Percentiles rank a stretch among this genome's conserved stretches.
phyloP scores from a whole-genome alignment of 768 basidiomycete species.

The Lyophyllum decastes region DNA sequence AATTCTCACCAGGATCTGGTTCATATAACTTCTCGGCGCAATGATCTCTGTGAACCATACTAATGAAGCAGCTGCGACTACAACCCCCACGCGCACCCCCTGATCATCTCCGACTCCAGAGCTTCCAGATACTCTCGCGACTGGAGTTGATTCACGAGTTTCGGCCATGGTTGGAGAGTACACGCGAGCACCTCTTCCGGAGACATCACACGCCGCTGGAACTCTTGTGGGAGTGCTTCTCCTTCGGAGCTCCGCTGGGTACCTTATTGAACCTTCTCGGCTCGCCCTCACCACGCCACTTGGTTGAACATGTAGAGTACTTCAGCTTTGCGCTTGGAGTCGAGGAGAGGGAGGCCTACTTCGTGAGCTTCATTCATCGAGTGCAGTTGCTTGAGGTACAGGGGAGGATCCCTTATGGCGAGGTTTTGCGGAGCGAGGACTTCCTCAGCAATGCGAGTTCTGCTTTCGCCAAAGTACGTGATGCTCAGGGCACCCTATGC shows the following conservation, averaged over 20 bases:
- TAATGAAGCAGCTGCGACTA: conserved; percentile 12
- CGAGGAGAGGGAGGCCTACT: conserved; percentile 29
- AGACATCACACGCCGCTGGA: conserved; percentile 27
- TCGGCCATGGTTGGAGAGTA: conserved; percentile 34
- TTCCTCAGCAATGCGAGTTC: conserved; percentile 30
- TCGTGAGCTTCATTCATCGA: conserved; percentile 35
- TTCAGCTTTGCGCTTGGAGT: conserved; percentile 31
- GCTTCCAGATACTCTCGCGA: conserved; percentile 36
- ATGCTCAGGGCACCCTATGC: neutral
- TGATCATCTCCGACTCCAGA: conserved; percentile 36
- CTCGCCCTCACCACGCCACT: conserved; percentile 32
- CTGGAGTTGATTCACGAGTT: conserved; percentile 39
- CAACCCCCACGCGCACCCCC: conserved; percentile 37
- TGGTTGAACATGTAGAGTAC: conserved; percentile 25
- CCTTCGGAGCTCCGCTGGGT: conserved; percentile 35
- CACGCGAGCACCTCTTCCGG: conserved; percentile 24
- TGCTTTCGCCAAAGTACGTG: conserved; percentile 37
- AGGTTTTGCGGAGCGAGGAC: conserved; percentile 40
- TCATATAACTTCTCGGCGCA: neutral
- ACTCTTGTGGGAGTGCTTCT: conserved; percentile 37
- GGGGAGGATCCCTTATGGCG: conserved; percentile 34
- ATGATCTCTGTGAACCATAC: neutral
- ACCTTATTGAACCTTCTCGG: conserved; percentile 39
- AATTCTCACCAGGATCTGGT: neutral
- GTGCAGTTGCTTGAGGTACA: conserved; percentile 35